Evolutionary conservation across 2,329 filamentous ascomycete species (phyloP), one percentile per base, ranked within the genome.

Genomic region (Periconia macrospinosa): DNA sequence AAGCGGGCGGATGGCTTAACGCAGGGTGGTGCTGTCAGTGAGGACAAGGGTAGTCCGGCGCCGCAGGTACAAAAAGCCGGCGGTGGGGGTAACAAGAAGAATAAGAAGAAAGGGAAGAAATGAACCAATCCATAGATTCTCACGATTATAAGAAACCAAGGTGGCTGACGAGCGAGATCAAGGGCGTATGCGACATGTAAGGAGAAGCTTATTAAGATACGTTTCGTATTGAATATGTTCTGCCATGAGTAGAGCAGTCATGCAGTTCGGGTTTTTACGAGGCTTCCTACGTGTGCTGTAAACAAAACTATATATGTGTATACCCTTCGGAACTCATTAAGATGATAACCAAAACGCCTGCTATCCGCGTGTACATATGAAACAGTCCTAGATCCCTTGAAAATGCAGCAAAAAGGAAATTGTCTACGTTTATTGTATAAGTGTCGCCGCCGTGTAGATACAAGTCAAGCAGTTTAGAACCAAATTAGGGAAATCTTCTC

Each of bases 11-110:
- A 76, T 64, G 87, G 86, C 5, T 79, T 87, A 41, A 97, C 91
- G 9, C 94, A 97, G 73, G 94, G 94, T 56, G 93, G 92, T 46
- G 77, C 88, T 13, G 89, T 91, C 19, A 86, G 82, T 64, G 90
- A 92, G 58, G 88, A 89, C 52, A 78, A 75, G 55, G 72, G 52
- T 37, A 45, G 17, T 23, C 20, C 20, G 23, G 30, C 20, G 15
- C 73, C 47, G 46, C 64, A 50, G 57, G 62, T 66, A 65, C 71
- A 73, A 58, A 67, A 68, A 54, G 48, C 43, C 70, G 71, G 23
- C 66, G 68, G 55, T 64, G 74, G 37, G 11, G 35, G 41, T 51
- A 71, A 72, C 62, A 67, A 70, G 63, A 74, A 74, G 60, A 67
- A 64, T 1, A 75, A 74, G 59, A 68, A 65, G 1, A 75, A 74